phyloP scores from a whole-genome alignment of 2,329 filamentous ascomycete species.

The Hirsutella thompsonii region DNA sequence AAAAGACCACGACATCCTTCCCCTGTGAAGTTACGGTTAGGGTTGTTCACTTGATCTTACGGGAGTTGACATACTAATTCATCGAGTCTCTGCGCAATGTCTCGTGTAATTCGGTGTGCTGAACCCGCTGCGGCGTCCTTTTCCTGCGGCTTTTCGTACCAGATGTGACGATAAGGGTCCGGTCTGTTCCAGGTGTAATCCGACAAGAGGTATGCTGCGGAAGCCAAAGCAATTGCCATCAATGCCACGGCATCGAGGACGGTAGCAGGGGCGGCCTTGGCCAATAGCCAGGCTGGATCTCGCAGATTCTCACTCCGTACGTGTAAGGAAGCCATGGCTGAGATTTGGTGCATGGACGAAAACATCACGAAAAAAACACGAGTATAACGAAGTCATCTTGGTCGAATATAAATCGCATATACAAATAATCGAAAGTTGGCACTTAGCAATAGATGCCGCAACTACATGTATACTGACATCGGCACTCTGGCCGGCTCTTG shows the following conservation, averaged over 20 bases:
- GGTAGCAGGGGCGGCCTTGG: conserved; percentile 10
- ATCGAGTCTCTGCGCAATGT: conserved; percentile 26
- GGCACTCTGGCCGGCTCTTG: too few relatives aligned
- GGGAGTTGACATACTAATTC: conserved; percentile 9
- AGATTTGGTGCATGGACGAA: not conserved
- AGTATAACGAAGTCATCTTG: too few relatives aligned
- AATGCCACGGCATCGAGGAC: conserved; percentile 12
- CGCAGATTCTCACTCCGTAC: not conserved
- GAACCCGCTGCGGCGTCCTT: conserved; percentile 4
- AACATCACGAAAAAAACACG: too few relatives aligned
- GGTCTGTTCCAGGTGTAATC: conserved; percentile 33
- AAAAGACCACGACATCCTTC: conserved; percentile 90
- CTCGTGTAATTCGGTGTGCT: conserved; percentile 24
- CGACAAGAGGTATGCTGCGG: conserved; percentile 24
- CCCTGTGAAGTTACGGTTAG: conserved; percentile 3
- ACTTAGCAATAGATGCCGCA: too few relatives aligned
- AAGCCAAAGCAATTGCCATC: conserved; percentile 10
- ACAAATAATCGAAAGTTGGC: too few relatives aligned
- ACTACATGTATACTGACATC: too few relatives aligned
- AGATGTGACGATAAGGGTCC: conserved; percentile 33
- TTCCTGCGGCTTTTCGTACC: conserved; percentile 33
- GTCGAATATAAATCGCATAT: too few relatives aligned
- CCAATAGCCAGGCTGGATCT: conserved; percentile 7
- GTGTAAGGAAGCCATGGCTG: not conserved
- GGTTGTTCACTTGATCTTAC: too few relatives aligned